Base-by-base conservation (phyloP, 371 early-diverging fungal genomes). In the Paraphysoderma sedebokerense region DNA sequence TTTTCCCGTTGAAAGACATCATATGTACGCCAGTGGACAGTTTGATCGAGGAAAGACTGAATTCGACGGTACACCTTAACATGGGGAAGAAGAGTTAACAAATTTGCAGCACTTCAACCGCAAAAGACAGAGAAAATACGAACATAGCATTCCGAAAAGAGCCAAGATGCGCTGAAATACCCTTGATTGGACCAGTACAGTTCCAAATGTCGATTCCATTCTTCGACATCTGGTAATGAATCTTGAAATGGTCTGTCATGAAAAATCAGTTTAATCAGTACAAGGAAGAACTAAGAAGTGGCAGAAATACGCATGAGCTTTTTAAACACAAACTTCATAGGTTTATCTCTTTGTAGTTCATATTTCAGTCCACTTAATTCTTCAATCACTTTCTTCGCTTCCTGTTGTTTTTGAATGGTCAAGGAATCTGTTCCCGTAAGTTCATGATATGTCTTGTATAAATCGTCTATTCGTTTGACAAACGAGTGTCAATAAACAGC, bases 1-100 rank as follows among this genome's bases (percentile, higher is more conserved):
- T 89, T 86, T 58, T 84, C 81, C 4, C 51, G 51, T 28, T 61
- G 62, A 48, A 85, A 87, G n/a, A 74, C 77, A 61, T 88, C 89
- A 50, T 73, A 82, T 13, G 61, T 58, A 2, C 42, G 27, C 85
- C 85, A 87, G 38, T 72, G 47, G 9, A 53, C 55, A 1, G 84
- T 65, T 13, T 61, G 53, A 23, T 56, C 60, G 50, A 86, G 77
- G 5, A 67, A 51, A 27, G 77, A 72, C 11, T 65, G 67, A 32
- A 87, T 56, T 23, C 82, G 69, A n/a, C 89, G 72, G 59, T 87
- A 90, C 57, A 87, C 57, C 37, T 36, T n/a, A n/a, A 2, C 36
- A n/a, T n/a, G 19, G 19, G n/a, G 19, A 36, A 36, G 35, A 28
- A 23, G 12, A 11, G 46, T 11, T 4, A 2, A 38, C 5, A 9